A percentile compares a stretch with the other conserved stretches of the same genome.
Conservation (phyloP, 306 rosid species). For the Aeschynomene evenia region DNA sequence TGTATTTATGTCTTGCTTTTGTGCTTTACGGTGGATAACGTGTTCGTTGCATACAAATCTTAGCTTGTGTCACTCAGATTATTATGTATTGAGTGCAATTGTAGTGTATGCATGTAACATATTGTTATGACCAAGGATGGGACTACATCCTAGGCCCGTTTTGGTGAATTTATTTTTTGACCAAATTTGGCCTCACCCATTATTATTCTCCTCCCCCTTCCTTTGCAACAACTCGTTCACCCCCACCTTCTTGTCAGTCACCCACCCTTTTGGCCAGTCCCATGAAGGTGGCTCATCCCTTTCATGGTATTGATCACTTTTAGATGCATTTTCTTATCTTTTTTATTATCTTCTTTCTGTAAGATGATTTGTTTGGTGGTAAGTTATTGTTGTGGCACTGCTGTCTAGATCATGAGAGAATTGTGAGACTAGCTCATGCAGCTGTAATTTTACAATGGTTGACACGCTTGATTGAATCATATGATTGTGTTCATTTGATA, state of each 20-base stretch:
- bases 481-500: background rate
- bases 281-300: background rate
- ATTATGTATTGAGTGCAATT: background rate
- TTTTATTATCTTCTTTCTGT: too few relatives aligned
- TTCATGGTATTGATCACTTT: background rate
- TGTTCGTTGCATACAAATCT: constrained; percentile 34
- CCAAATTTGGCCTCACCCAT: background rate
- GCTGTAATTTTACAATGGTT: too few relatives aligned
- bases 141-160: background rate
- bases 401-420: background rate
- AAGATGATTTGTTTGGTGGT: background rate
- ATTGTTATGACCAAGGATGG: background rate
- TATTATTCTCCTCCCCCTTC: background rate
- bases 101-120: background rate
- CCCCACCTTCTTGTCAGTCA: background rate
- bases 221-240: background rate
- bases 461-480: background rate
- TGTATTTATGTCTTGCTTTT: constrained; percentile 31
- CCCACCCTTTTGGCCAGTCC: background rate
- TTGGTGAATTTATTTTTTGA: background rate
- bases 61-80: background rate
- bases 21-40: constrained; percentile 36
- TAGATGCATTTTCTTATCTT: background rate
- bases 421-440: background rate
- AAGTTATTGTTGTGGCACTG: background rate